Evolutionary conservation across 2,329 filamentous ascomycete genomes (phyloP).

Genomic region (Trichoderma simmonsii): DNA sequence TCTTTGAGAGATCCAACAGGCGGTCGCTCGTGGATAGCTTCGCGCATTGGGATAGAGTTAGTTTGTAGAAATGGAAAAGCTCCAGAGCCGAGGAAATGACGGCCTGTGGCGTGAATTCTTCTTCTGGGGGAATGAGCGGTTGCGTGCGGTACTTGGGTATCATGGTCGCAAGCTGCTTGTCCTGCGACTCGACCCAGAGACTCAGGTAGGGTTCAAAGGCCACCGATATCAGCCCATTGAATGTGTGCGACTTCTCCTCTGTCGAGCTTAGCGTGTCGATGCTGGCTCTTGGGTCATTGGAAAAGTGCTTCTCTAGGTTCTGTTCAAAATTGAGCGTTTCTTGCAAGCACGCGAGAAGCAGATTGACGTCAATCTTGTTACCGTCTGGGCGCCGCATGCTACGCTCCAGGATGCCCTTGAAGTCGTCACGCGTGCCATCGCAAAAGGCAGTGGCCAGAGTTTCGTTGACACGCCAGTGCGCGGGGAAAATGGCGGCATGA

Average conservation of each 20-base stretch:
- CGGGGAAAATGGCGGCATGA: slow-evolving; percentile 81
- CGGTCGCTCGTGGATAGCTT: slow-evolving; percentile 91
- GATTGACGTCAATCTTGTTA: slow-evolving; percentile 80
- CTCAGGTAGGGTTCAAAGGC: slow-evolving; percentile 97
- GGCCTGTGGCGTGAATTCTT: slow-evolving; percentile 86
- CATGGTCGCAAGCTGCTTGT: slow-evolving; percentile 77
- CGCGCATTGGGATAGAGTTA: slow-evolving; percentile 88
- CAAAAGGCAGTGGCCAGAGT: slow-evolving; percentile 88
- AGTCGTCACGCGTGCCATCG: slow-evolving; percentile 92
- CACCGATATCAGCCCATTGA: slow-evolving; percentile 88
- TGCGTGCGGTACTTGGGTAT: slow-evolving; percentile 86
- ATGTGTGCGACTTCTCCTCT: slow-evolving; percentile 72
- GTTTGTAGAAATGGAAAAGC: slow-evolving; percentile 94
- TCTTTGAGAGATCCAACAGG: slow-evolving; percentile 78
- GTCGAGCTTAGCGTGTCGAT: slow-evolving; percentile 84
- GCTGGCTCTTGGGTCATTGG: slow-evolving; percentile 69
- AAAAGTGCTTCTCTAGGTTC: slow-evolving; percentile 79
- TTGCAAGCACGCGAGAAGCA: slow-evolving; percentile 84
- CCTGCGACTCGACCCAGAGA: slow-evolving; percentile 95
- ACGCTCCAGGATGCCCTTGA: slow-evolving; percentile 84
- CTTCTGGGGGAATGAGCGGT: slow-evolving; percentile 74
- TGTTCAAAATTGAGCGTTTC: slow-evolving; percentile 98
- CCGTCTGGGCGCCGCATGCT: slow-evolving; percentile 78
- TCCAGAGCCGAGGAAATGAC: slow-evolving; percentile 94
- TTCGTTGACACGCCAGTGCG: slow-evolving; percentile 86